Evolutionary conservation across 345 rosid genomes (phyloP).

Genomic region (Toxicodendron radicans): DNA sequence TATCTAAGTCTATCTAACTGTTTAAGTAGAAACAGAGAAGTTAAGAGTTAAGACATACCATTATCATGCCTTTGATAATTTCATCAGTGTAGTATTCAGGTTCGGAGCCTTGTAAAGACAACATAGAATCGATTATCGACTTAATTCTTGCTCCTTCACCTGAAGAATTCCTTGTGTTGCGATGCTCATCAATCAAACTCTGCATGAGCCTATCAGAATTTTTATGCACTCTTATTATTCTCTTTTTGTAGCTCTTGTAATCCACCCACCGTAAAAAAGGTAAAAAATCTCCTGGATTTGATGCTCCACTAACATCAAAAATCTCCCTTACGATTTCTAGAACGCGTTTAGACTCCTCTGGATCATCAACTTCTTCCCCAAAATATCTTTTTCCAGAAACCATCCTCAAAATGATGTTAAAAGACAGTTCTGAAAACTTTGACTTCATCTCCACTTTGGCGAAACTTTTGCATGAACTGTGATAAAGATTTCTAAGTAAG

Average conservation of each 20-base stretch:
- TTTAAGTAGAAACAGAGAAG: no score
- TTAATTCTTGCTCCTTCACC: not conserved
- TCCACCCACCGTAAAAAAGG: constrained; percentile 20
- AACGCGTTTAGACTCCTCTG: constrained; percentile 13
- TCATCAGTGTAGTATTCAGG: constrained; percentile 20
- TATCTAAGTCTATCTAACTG: no score
- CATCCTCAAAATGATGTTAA: constrained; percentile 21
- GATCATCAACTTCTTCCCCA: not conserved
- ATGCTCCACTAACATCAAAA: not conserved
- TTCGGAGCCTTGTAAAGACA: constrained; percentile 18
- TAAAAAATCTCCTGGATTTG: constrained; percentile 14
- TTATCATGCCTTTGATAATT: constrained; percentile 12
- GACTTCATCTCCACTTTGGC: constrained; percentile 9
- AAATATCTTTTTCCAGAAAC: constrained; percentile 23
- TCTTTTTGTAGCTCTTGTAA: not conserved
- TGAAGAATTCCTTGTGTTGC: not conserved
- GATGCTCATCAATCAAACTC: constrained; percentile 18
- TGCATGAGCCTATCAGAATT: constrained; percentile 12
- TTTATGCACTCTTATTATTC: not conserved
- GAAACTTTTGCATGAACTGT: not conserved
- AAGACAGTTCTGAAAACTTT: constrained; percentile 4
- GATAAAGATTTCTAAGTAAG: not conserved
- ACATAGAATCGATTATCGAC: constrained; percentile 7
- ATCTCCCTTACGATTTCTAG: not conserved
- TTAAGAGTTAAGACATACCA: constrained; percentile 4